Conservation (phyloP, 2,329 filamentous ascomycete species). For the Orbilia quercus region DNA sequence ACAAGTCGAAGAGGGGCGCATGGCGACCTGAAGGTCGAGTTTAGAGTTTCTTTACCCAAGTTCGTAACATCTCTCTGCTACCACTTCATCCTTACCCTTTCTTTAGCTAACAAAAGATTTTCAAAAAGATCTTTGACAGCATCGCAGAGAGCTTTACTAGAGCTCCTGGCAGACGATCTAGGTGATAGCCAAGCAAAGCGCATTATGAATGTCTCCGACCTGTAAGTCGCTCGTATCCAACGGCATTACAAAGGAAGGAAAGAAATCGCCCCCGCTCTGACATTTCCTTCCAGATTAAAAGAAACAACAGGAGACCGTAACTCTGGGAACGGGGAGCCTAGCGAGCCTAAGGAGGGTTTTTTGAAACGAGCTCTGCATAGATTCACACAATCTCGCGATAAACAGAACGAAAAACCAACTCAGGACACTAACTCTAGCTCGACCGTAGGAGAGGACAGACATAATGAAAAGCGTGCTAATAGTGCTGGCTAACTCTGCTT, state of each 20-base stretch:
- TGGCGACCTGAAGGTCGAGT: conserved; percentile 92
- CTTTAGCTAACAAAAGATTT: conserved; percentile 21
- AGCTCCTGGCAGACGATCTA: conserved; percentile 97
- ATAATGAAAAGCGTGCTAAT: conserved; percentile 29
- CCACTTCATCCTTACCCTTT: neutral
- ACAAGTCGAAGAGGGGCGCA: conserved; percentile 71
- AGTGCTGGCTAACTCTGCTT: conserved; percentile 15
- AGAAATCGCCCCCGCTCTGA: too few species aligned
- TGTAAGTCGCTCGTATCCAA: too few species aligned
- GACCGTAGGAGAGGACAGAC: conserved; percentile 9
- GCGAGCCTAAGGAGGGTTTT: conserved; percentile 32
- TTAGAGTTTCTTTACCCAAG: conserved; percentile 94
- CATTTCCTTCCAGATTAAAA: conserved; percentile 26
- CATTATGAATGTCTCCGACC: conserved; percentile 80
- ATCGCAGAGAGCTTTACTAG: conserved; percentile 90
- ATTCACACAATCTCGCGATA: conserved; percentile 41
- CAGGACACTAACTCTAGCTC: neutral
- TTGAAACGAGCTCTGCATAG: conserved; percentile 45
- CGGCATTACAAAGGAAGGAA: too few species aligned
- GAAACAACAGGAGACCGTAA: conserved; percentile 18
- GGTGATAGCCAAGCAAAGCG: conserved; percentile 89
- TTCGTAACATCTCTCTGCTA: conserved; percentile 65
- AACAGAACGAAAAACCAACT: conserved; percentile 29
- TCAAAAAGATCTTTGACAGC: conserved; percentile 70
- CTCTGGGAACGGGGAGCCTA: neutral